Conservation (phyloP, 768 basidiomycete genomes). For the Boletales sp. region DNA sequence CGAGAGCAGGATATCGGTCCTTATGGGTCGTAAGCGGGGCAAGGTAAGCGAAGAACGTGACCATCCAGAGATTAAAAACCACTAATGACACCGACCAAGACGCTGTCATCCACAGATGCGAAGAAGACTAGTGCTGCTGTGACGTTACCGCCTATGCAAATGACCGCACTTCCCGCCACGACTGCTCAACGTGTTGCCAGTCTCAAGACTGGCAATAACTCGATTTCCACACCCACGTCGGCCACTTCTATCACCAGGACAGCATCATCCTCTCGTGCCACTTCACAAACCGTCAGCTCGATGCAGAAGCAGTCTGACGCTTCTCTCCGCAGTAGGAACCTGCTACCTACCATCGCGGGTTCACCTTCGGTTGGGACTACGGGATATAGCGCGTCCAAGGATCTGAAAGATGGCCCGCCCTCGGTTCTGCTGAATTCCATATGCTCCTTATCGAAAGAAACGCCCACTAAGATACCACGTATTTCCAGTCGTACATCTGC, state of each 20-base stretch:
- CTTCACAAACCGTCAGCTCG: conserved; percentile 81
- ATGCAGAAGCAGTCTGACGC: conserved; percentile 86
- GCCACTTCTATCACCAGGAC: conserved; percentile 39
- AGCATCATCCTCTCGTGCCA: conserved; percentile 56
- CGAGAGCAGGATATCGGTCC: conserved; percentile 82
- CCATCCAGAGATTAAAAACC: not conserved
- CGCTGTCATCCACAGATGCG: conserved; percentile 77
- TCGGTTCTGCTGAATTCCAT: conserved; percentile 51
- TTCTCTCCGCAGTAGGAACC: conserved; percentile 70
- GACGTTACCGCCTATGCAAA: conserved; percentile 86
- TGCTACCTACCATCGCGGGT: conserved; percentile 88
- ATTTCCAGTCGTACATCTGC: conserved; percentile 84
- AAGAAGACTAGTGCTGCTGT: conserved; percentile 69
- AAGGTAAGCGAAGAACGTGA: conserved; percentile 56
- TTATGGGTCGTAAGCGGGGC: conserved; percentile 87
- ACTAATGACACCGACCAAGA: conserved; percentile 44
- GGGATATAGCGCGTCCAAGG: conserved; percentile 49
- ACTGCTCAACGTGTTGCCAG: conserved; percentile 85
- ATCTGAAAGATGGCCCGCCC: conserved; percentile 53
- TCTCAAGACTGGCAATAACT: conserved; percentile 55
- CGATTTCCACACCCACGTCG: conserved; percentile 42
- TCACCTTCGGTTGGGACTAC: conserved; percentile 82
- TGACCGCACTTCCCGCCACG: conserved; percentile 73
- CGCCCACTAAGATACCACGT: conserved; percentile 90
- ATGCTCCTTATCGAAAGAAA: conserved; percentile 65